Conservation (phyloP, 2,329 filamentous ascomycete species). For the Pseudocercospora fuligena region DNA sequence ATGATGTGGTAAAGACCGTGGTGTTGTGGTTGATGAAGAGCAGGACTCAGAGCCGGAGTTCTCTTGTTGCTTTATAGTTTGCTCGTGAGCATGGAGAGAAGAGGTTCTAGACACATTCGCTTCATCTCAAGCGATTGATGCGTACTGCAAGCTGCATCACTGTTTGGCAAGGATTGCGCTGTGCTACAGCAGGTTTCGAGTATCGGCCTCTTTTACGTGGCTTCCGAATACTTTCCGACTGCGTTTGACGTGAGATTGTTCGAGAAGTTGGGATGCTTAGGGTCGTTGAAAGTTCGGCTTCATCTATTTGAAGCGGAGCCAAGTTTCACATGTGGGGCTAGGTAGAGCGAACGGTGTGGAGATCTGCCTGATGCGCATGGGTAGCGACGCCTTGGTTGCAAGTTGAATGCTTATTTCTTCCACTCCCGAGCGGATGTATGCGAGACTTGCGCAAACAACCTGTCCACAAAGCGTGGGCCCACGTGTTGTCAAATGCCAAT, state of each 20-base stretch:
- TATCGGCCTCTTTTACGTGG: neutral
- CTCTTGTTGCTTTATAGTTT: neutral
- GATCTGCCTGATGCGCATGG: neutral
- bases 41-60: neutral
- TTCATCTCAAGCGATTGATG: neutral
- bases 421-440: neutral
- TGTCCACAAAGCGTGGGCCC: neutral
- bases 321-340: conserved; percentile 4
- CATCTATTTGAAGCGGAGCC: conserved; percentile 17
- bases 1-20: neutral
- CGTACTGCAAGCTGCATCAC: conserved; percentile 5
- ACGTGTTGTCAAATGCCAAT: conserved; percentile 2
- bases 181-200: conserved; percentile 6
- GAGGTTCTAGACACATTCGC: neutral
- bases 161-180: conserved; percentile 19
- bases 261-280: neutral
- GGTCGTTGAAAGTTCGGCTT: conserved; percentile 18
- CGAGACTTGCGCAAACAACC: conserved; percentile 6
- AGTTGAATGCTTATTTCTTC: neutral
- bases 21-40: neutral
- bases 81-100: neutral
- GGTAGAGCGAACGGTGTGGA: neutral
- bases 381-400: neutral
- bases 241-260: neutral
- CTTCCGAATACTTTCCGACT: neutral